phyloP scores from a whole-genome alignment of 2,329 filamentous ascomycete species.

The Cyanodermella asteris region DNA sequence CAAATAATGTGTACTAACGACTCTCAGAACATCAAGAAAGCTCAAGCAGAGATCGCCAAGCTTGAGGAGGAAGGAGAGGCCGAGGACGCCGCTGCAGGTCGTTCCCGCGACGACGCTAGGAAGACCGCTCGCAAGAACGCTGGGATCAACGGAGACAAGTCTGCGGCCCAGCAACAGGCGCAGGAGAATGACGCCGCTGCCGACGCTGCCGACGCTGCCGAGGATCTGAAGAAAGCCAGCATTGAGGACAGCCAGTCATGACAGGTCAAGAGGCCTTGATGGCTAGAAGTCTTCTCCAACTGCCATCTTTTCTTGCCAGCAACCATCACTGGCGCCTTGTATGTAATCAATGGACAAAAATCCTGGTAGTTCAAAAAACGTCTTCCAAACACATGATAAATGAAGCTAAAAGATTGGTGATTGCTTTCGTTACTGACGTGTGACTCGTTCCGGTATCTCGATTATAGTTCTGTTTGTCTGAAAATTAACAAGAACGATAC shows the following conservation, averaged over 20 bases:
- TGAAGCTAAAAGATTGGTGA: too few relatives aligned
- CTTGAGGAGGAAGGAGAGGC: constrained; percentile 52
- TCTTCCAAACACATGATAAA: too few relatives aligned
- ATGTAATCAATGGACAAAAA: too few relatives aligned
- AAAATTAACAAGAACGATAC: too few relatives aligned
- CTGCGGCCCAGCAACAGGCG: constrained; percentile 29
- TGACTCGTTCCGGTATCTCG: too few relatives aligned
- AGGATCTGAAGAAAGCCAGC: constrained; percentile 37
- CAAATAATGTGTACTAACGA: constrained; percentile 7
- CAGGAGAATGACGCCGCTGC: constrained; percentile 37
- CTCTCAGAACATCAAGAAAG: constrained; percentile 80
- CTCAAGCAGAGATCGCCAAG: constrained; percentile 81
- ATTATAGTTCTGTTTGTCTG: too few relatives aligned
- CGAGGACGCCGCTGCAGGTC: constrained; percentile 25
- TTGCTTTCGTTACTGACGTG: too few relatives aligned
- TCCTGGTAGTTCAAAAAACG: too few relatives aligned
- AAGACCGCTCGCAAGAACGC: constrained; percentile 30
- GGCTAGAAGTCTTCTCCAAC: too few relatives aligned
- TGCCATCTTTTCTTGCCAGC: too few relatives aligned
- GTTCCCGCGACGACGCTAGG: constrained; percentile 29
- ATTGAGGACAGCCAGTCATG: constrained; percentile 42
- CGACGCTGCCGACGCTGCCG: constrained; percentile 35
- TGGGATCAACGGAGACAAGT: constrained; percentile 28
- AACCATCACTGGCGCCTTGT: too few relatives aligned
- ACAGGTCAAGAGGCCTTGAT: too few relatives aligned